Evolutionary conservation across 768 basidiomycete genomes (phyloP).

Genomic region (Leccinum aurantiacum): DNA sequence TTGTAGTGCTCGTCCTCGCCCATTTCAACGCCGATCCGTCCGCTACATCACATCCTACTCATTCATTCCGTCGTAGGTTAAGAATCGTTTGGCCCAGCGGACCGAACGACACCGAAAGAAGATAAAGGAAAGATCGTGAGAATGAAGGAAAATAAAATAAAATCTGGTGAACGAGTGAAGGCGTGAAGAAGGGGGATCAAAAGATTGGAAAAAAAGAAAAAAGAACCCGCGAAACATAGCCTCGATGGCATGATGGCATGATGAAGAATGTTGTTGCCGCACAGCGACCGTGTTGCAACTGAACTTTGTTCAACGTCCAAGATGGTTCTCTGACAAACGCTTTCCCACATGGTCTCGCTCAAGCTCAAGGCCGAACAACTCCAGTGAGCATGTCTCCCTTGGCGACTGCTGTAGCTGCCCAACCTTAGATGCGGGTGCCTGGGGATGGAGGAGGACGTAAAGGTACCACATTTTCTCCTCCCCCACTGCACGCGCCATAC

Average conservation of each 20-base stretch:
- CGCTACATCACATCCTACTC: too few relatives aligned
- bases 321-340: too few relatives aligned
- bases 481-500: constrained; percentile 17
- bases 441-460: too few relatives aligned
- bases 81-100: too few relatives aligned
- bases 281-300: background rate
- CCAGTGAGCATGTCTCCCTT: constrained; percentile 17
- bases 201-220: too few relatives aligned
- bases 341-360: background rate
- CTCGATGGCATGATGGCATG: too few relatives aligned
- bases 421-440: background rate
- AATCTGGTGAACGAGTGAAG: background rate
- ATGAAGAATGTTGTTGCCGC: background rate
- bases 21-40: too few relatives aligned
- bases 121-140: background rate
- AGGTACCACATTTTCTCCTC: background rate
- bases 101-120: background rate
- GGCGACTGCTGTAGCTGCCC: background rate
- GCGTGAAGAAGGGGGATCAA: background rate
- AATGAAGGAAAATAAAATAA: background rate
- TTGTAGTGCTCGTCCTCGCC: too few relatives aligned
- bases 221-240: background rate
- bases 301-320: background rate
- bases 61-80: too few relatives aligned
- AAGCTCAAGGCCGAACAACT: background rate